phyloP scores from a whole-genome alignment of 306 rosid genomes.

The Vigna trinervia region DNA sequence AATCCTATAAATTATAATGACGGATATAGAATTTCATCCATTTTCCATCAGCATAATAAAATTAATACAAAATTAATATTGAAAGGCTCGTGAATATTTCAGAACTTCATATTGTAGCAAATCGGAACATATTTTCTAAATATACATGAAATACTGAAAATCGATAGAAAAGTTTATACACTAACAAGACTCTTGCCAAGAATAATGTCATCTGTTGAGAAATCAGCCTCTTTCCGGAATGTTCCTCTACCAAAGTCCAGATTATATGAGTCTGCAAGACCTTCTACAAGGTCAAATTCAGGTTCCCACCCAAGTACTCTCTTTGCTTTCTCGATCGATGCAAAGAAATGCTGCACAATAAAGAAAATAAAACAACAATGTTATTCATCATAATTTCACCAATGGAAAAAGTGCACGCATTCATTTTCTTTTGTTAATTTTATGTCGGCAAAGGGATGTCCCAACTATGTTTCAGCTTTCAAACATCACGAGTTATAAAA shows the following conservation, averaged over 20 bases:
- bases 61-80: not conserved
- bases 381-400: not conserved
- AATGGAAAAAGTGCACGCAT: not conserved
- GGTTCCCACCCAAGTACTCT: slow-evolving; percentile 84
- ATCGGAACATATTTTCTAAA: not conserved
- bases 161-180: slow-evolving; percentile 39
- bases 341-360: slow-evolving; percentile 86
- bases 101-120: slow-evolving; percentile 27
- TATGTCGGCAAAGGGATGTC: not conserved
- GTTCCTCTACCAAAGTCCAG: slow-evolving; percentile 95
- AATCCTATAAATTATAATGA: too few species aligned
- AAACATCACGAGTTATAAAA: too few species aligned
- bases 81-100: slow-evolving; percentile 28
- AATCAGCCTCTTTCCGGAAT: slow-evolving; percentile 88
- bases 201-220: slow-evolving; percentile 89
- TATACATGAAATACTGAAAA: slow-evolving; percentile 4
- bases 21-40: not conserved
- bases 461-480: not conserved
- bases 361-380: not conserved
- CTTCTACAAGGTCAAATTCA: slow-evolving; percentile 78
- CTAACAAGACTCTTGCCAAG: slow-evolving; percentile 82
- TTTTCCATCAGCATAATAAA: slow-evolving; percentile 14
- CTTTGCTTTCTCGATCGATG: slow-evolving; percentile 87
- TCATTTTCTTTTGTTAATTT: slow-evolving; percentile 2
- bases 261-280: slow-evolving; percentile 88